phyloP scores from a whole-genome alignment of 225 moss, liverwort and hornwort species.

The Bryoerythrophyllum caledonicum region DNA sequence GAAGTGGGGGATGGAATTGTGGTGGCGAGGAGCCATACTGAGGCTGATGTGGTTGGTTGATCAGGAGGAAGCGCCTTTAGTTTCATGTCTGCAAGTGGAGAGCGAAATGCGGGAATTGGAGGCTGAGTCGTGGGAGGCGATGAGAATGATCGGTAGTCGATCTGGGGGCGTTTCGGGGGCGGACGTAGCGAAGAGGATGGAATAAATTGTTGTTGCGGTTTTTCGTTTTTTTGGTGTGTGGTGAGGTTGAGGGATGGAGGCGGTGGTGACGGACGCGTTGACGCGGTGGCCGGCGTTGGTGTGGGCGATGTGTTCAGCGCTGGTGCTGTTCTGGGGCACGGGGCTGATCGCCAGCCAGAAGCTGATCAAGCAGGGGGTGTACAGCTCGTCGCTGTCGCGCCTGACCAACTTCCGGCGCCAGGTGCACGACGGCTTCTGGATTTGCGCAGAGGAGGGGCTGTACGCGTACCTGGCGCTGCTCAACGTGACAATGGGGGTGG shows the following conservation, averaged over 20 bases:
- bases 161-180: neutral
- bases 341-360: slow-evolving; percentile 43
- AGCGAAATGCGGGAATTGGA: neutral
- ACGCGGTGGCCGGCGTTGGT: slow-evolving; percentile 39
- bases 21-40: neutral
- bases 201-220: neutral
- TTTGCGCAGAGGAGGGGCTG: slow-evolving; percentile 48
- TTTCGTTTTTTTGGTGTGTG: neutral
- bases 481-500: slow-evolving; percentile 31
- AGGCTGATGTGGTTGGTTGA: neutral
- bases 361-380: slow-evolving; percentile 29
- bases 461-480: slow-evolving; percentile 34
- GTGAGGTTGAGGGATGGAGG: slow-evolving; percentile 30
- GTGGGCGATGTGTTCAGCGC: slow-evolving; percentile 53
- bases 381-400: slow-evolving; percentile 19
- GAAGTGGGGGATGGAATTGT: too few relatives aligned
- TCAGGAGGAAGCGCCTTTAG: neutral
- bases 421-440: slow-evolving; percentile 33
- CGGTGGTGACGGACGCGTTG: slow-evolving; percentile 45
- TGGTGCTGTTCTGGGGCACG: slow-evolving; percentile 54
- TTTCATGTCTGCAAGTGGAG: neutral
- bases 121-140: slow-evolving; percentile 16
- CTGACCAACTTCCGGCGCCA: slow-evolving; percentile 29
- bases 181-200: slow-evolving; percentile 11
- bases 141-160: neutral